Evolutionary conservation across 164 flowering plant genomes (phyloP).

Genomic region (Liquidambar formosana): DNA sequence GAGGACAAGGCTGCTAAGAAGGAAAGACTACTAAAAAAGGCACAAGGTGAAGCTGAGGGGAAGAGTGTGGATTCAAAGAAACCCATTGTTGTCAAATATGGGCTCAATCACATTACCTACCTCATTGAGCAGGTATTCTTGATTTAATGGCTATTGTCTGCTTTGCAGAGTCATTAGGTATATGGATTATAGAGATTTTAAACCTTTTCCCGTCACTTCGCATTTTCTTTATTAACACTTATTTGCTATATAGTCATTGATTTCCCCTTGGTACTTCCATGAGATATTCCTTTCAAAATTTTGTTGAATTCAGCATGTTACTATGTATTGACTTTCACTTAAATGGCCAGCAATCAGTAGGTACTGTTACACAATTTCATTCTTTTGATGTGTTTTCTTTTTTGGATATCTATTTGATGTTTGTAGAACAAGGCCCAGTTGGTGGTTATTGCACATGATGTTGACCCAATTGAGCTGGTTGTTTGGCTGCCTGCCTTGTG

Average conservation of each 20-base stretch:
- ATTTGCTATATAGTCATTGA: too few species aligned
- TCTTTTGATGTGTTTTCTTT: neutral
- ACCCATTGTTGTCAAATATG: constrained; percentile 21
- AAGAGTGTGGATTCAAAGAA: constrained; percentile 15
- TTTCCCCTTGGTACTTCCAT: too few species aligned
- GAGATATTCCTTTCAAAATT: too few species aligned
- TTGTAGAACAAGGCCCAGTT: constrained; percentile 31
- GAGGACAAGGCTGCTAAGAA: constrained; percentile 57
- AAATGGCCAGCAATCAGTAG: too few species aligned
- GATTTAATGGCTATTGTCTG: too few species aligned
- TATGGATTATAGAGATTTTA: too few species aligned
- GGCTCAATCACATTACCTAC: constrained; percentile 15
- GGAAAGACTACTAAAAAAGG: constrained; percentile 59
- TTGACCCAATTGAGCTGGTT: constrained; percentile 41
- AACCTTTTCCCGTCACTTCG: too few species aligned
- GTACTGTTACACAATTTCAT: neutral
- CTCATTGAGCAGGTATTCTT: constrained; percentile 34
- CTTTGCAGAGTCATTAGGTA: too few species aligned
- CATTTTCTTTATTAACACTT: too few species aligned
- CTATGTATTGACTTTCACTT: too few species aligned
- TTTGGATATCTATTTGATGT: neutral
- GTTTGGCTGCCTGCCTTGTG: constrained; percentile 88
- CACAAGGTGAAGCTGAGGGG: constrained; percentile 21
- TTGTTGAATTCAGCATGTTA: too few species aligned
- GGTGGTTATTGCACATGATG: constrained; percentile 29